Conservation (phyloP, 2,329 filamentous ascomycete genomes). For the Cytospora schulzeri region DNA sequence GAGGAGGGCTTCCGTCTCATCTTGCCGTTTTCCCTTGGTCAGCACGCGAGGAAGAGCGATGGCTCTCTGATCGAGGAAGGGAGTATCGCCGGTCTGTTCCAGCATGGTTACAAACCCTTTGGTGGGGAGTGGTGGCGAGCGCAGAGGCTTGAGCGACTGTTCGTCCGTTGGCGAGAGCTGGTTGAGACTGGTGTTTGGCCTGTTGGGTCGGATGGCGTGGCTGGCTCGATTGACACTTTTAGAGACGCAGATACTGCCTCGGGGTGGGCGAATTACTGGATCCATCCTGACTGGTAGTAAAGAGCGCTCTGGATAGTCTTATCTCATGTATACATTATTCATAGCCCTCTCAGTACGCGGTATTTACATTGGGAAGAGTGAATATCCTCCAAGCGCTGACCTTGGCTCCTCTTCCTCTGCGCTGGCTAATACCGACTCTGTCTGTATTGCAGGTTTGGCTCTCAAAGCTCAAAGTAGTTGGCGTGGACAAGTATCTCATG, state of each 20-base stretch:
- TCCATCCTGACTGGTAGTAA: constrained; percentile 1
- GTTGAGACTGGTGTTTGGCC: constrained; percentile 31
- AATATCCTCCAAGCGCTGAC: no score
- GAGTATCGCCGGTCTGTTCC: background rate
- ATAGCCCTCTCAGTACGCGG: no score
- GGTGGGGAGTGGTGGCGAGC: constrained; percentile 7
- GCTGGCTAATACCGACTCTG: no score
- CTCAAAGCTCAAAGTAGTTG: no score
- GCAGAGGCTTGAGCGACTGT: constrained; percentile 29
- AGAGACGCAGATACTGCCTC: constrained; percentile 19
- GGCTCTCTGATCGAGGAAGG: background rate
- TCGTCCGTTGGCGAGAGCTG: constrained; percentile 26
- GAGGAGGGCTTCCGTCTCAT: constrained; percentile 4
- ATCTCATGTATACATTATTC: no score
- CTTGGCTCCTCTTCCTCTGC: no score
- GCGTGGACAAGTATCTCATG: no score
- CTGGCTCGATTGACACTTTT: constrained; percentile 30
- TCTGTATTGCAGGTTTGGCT: no score
- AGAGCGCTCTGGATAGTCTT: no score
- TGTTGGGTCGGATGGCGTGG: constrained; percentile 30
- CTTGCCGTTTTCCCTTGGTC: constrained; percentile 2
- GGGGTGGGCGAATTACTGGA: constrained; percentile 4
- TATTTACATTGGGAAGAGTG: no score
- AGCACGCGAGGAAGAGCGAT: background rate
- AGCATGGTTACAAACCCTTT: constrained; percentile 6